These are phyloP conservation scores for Yamadazyma atmosphaerica DNA, from an alignment of 1,139 yeast genomes.

Conservation along the genomic window DNA sequence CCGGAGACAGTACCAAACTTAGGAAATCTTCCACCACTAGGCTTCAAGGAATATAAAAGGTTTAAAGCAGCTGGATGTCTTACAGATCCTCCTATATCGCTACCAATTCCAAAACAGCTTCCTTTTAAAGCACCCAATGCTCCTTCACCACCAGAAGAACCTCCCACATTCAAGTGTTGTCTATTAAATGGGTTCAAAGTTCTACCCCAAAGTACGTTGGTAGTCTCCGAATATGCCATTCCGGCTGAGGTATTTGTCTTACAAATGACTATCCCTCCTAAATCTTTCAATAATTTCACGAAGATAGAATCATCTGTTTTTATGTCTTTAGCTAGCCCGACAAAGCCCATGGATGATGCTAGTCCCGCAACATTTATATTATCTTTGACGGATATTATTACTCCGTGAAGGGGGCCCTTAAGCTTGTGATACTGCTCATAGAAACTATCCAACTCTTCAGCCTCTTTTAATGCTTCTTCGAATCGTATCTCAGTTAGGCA, in stretches of 20 bases:
- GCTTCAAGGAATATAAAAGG: constrained; percentile 66
- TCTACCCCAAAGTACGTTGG: constrained; percentile 37
- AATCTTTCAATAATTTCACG: constrained; percentile 46
- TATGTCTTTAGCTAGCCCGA: constrained; percentile 27
- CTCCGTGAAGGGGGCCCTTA: constrained; percentile 34
- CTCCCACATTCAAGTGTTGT: constrained; percentile 40
- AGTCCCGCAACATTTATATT: constrained; percentile 34
- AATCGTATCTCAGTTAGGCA: constrained; percentile 35
- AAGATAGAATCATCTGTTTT: constrained; percentile 12
- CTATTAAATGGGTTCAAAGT: constrained; percentile 37
- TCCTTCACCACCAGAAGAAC: constrained; percentile 77
- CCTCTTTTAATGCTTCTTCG: constrained; percentile 28
- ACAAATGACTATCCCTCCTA: constrained; percentile 64
- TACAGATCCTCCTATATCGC: constrained; percentile 76
- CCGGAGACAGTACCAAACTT: constrained; percentile 48
- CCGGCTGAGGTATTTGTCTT: constrained; percentile 46
- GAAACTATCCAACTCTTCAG: constrained; percentile 26
- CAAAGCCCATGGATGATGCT: constrained; percentile 47
- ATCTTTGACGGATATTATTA: constrained; percentile 41
- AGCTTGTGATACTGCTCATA: constrained; percentile 20
- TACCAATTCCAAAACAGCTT: constrained; percentile 64
- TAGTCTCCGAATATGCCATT: constrained; percentile 43
- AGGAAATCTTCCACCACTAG: constrained; percentile 60
- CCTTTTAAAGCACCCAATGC: constrained; percentile 62
- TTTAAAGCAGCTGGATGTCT: constrained; percentile 72